phyloP scores from a whole-genome alignment of 176 grass and related monocot species.

The Oryza punctata region DNA sequence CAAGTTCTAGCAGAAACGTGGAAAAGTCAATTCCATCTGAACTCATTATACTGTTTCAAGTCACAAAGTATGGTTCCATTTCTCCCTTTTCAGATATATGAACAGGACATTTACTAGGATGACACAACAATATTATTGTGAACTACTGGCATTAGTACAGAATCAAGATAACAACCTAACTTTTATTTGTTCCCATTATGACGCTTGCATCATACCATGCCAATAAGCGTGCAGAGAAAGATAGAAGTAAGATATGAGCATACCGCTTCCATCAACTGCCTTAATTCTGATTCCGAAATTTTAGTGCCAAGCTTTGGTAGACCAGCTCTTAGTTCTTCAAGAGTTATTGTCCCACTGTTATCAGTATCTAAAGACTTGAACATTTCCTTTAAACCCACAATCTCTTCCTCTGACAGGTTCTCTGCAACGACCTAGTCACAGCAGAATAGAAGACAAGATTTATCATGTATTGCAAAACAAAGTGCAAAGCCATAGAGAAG shows the following conservation, averaged over 20 bases:
- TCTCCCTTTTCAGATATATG: slow-evolving; percentile 2
- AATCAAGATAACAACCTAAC: neutral
- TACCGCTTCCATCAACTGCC: slow-evolving; percentile 91
- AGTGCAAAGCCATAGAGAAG: neutral
- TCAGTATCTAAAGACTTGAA: slow-evolving; percentile 96
- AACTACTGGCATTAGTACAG: neutral
- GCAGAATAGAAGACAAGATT: slow-evolving; percentile 9
- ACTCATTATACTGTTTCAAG: neutral
- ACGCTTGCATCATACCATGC: neutral
- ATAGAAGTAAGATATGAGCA: slow-evolving; percentile 8
- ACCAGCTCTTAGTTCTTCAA: slow-evolving; percentile 89
- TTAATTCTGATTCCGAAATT: slow-evolving; percentile 83
- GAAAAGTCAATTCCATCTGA: neutral
- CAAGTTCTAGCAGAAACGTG: neutral
- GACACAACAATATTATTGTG: neutral
- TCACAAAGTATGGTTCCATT: neutral
- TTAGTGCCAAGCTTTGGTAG: slow-evolving; percentile 92
- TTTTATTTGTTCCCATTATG: neutral
- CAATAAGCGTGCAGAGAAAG: neutral
- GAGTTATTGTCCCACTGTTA: slow-evolving; percentile 87
- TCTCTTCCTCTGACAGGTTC: slow-evolving; percentile 93
- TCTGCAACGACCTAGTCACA: slow-evolving; percentile 79
- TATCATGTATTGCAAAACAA: neutral
- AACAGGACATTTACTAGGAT: neutral
- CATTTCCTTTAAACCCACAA: slow-evolving; percentile 88